A percentile compares a stretch with the other conserved stretches of the same genome.
Conservation (phyloP, 2,329 filamentous ascomycete species). For the Onygena corvina region DNA sequence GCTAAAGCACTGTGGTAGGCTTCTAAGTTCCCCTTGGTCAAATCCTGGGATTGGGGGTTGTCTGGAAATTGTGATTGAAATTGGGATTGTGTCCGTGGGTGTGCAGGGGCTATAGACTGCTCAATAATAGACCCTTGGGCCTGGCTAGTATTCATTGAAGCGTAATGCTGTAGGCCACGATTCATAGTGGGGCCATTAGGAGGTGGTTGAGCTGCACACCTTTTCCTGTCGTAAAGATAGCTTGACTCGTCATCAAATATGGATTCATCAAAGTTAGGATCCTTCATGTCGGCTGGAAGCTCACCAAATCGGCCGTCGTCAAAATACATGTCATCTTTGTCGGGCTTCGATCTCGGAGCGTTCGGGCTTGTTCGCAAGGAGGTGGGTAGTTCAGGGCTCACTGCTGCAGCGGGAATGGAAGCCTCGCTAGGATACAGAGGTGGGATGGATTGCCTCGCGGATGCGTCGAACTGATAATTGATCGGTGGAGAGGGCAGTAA, state of each 20-base stretch:
- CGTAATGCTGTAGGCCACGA: too few species aligned
- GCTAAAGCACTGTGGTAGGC: constrained; percentile 77
- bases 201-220: constrained; percentile 8
- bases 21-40: constrained; percentile 39
- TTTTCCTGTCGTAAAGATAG: constrained; percentile 32
- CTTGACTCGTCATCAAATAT: constrained; percentile 39
- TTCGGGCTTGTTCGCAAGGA: not conserved
- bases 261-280: constrained; percentile 36
- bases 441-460: not conserved
- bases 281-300: constrained; percentile 22
- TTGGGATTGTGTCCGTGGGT: not conserved
- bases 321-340: constrained; percentile 36
- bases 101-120: not conserved
- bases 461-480: not conserved
- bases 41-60: not conserved
- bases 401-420: not conserved
- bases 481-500: not conserved
- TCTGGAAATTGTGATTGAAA: too few species aligned
- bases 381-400: not conserved
- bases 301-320: constrained; percentile 37
- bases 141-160: too few species aligned
- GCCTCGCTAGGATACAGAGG: not conserved
- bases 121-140: too few species aligned
- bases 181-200: not conserved
- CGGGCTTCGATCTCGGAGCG: constrained; percentile 10